These are phyloP conservation scores for Neurospora africana DNA, from an alignment of 495 filamentous ascomycete species.

Conservation along the genomic window DNA sequence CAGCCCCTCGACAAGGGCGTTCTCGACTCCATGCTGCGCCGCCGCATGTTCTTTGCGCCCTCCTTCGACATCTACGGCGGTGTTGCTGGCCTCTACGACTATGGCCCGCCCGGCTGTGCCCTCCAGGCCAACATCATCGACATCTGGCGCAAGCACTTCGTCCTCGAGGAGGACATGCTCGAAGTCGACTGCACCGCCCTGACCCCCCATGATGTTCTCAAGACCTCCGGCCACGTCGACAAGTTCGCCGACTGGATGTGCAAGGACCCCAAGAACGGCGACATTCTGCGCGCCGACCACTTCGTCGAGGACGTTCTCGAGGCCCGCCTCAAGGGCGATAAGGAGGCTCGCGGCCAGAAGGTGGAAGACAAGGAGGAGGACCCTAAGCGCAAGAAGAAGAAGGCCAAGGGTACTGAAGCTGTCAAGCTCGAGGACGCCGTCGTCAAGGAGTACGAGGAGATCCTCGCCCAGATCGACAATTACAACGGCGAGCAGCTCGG, in stretches of 20 bases:
- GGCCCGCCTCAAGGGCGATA: conserved; percentile 67
- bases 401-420: conserved; percentile 45
- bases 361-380: conserved; percentile 52
- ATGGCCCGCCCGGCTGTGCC: conserved; percentile 71
- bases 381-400: conserved; percentile 41
- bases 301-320: conserved; percentile 90
- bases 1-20: conserved; percentile 71
- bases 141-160: conserved; percentile 84
- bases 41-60: conserved; percentile 88
- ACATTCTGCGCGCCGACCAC: conserved; percentile 93
- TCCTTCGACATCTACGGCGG: conserved; percentile 91
- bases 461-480: conserved; percentile 68
- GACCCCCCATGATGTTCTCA: conserved; percentile 81
- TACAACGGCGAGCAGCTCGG: conserved; percentile 63
- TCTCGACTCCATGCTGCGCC: conserved; percentile 75
- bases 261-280: conserved; percentile 95
- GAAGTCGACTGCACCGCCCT: conserved; percentile 80
- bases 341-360: conserved; percentile 64
- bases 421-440: conserved; percentile 57
- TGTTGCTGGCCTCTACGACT: conserved; percentile 76
- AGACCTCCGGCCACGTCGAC: conserved; percentile 94
- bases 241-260: conserved; percentile 99
- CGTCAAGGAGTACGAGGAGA: conserved; percentile 60
- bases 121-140: conserved; percentile 82
- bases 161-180: conserved; percentile 80